These are phyloP conservation scores for Claviceps capensis DNA, from an alignment of 2,329 filamentous ascomycete genomes.

Conservation along the genomic window DNA sequence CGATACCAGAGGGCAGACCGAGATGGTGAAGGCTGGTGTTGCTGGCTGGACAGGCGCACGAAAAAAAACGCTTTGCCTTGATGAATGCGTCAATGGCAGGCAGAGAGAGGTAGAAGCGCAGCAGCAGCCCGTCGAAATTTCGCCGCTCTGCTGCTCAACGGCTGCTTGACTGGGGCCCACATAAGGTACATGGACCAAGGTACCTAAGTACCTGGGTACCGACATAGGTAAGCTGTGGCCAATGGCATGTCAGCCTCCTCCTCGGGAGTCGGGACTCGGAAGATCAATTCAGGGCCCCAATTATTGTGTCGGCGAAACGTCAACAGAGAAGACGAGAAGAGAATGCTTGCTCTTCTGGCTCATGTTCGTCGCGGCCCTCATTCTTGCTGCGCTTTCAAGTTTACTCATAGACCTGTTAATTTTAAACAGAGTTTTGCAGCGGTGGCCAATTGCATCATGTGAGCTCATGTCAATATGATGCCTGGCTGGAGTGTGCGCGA, in stretches of 20 bases:
- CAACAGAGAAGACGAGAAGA: too few relatives aligned
- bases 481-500: neutral
- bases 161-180: too few relatives aligned
- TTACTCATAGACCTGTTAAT: too few relatives aligned
- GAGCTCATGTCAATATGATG: neutral
- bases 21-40: slow-evolving; percentile 8
- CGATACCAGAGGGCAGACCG: slow-evolving; percentile 6
- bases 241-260: too few relatives aligned
- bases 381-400: too few relatives aligned
- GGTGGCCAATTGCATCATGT: slow-evolving; percentile 4
- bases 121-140: slow-evolving; percentile 3
- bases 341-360: too few relatives aligned
- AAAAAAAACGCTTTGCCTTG: slow-evolving; percentile 10
- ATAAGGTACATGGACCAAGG: too few relatives aligned
- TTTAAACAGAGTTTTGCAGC: too few relatives aligned
- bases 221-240: too few relatives aligned
- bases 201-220: too few relatives aligned
- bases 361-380: too few relatives aligned
- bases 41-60: slow-evolving; percentile 13
- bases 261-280: too few relatives aligned
- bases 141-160: neutral
- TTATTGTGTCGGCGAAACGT: neutral
- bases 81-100: neutral
- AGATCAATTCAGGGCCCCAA: neutral
- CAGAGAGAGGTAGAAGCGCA: neutral